Percentiles rank a stretch among this genome's conserved stretches.
These are phyloP conservation scores for Dalechampia spathulata DNA, from an alignment of 441 rosid species.

Conservation along the genomic window DNA sequence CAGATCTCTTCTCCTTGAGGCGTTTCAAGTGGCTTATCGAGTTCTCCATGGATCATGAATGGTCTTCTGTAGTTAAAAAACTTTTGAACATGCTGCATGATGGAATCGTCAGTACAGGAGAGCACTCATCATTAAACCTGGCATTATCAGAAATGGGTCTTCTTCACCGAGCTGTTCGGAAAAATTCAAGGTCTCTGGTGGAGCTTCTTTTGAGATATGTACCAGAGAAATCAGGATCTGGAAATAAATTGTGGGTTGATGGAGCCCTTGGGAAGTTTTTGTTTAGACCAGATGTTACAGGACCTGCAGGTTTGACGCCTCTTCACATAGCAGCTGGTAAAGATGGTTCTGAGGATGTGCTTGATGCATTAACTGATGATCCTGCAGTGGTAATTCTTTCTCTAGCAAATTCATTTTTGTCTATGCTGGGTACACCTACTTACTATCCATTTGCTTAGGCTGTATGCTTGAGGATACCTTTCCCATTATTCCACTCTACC, in stretches of 20 bases:
- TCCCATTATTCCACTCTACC: too few relatives aligned
- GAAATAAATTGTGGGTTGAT: neutral
- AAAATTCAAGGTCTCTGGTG: conserved; percentile 60
- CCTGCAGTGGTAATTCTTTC: conserved; percentile 45
- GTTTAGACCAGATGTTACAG: conserved; percentile 64
- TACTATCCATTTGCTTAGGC: too few relatives aligned
- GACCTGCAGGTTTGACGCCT: conserved; percentile 86
- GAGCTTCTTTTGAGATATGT: conserved; percentile 55
- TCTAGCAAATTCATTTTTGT: too few relatives aligned
- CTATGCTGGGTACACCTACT: too few relatives aligned
- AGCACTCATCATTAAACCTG: conserved; percentile 33
- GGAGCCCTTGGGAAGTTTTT: too few relatives aligned
- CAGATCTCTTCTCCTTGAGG: conserved; percentile 48
- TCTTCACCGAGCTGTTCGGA: conserved; percentile 74
- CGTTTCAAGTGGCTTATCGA: conserved; percentile 75
- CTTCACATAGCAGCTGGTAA: conserved; percentile 79
- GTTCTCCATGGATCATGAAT: conserved; percentile 77
- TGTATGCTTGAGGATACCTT: too few relatives aligned
- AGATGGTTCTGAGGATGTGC: conserved; percentile 60
- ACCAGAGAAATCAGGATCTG: conserved; percentile 33
- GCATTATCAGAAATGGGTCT: conserved; percentile 57
- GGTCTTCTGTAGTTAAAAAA: conserved; percentile 76
- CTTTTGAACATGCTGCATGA: conserved; percentile 53
- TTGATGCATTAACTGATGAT: conserved; percentile 68
- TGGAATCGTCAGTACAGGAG: conserved; percentile 47